Conservation (phyloP, 2,329 filamentous ascomycete genomes). For the Nigrospora osmanthi region DNA sequence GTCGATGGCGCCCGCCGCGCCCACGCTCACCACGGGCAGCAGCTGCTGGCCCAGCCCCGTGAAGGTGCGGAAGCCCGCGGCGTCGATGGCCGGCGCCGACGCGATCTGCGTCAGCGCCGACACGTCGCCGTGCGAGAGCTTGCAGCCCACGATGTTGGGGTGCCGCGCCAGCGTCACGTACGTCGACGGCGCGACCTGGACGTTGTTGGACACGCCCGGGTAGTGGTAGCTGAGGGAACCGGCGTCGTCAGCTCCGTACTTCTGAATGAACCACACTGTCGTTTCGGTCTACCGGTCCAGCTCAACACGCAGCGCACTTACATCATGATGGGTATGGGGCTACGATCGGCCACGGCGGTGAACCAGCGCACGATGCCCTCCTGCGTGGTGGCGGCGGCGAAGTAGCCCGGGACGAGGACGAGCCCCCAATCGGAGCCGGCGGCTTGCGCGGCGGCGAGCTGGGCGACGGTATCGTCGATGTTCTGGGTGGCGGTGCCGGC, state of each 20-base stretch:
- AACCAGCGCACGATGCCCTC: constrained; percentile 51
- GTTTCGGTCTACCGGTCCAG: neutral
- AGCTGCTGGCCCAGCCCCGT: constrained; percentile 60
- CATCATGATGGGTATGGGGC: constrained; percentile 51
- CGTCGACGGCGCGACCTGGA: constrained; percentile 49
- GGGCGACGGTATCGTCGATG: constrained; percentile 52
- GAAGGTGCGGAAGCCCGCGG: constrained; percentile 50
- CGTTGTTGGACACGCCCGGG: constrained; percentile 59
- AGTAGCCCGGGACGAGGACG: constrained; percentile 53
- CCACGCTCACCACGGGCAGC: constrained; percentile 37
- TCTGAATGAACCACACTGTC: too few species aligned
- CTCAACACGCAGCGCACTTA: constrained; percentile 21
- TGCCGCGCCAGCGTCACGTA: constrained; percentile 50
- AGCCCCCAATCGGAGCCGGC: constrained; percentile 54
- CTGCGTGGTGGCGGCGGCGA: constrained; percentile 45
- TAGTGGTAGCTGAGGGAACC: constrained; percentile 47
- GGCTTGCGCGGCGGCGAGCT: constrained; percentile 45
- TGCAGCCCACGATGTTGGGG: constrained; percentile 61
- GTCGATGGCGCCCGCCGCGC: constrained; percentile 26
- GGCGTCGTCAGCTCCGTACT: neutral
- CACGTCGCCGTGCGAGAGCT: constrained; percentile 61
- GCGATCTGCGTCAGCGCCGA: constrained; percentile 57
- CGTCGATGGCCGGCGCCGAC: constrained; percentile 50
- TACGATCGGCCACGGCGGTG: constrained; percentile 47
- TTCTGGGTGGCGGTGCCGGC: constrained; percentile 53